phyloP scores from a whole-genome alignment of 148 eudicot genomes.

The Vaccinium darrowii region DNA sequence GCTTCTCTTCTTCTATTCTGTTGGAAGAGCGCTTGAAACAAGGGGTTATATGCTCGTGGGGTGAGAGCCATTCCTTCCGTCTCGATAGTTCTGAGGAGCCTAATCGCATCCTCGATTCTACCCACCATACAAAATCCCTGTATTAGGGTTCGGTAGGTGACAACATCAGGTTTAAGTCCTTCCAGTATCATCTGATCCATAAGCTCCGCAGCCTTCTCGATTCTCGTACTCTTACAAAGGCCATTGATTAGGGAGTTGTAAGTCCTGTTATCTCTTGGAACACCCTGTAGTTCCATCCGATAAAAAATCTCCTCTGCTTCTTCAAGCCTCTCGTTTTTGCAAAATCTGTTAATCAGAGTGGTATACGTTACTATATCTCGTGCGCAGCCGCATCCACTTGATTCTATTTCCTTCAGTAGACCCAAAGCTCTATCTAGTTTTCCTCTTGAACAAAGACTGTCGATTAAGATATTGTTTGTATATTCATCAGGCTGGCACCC shows the following conservation, averaged over 20 bases:
- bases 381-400: constrained; percentile 82
- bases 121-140: constrained; percentile 87
- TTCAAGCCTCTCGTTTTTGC: constrained; percentile 74
- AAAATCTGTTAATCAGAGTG: constrained; percentile 74
- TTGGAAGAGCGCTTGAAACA: constrained; percentile 65
- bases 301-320: constrained; percentile 91
- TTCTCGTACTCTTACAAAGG: constrained; percentile 58
- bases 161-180: constrained; percentile 83
- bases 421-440: constrained; percentile 59
- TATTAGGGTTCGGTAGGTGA: constrained; percentile 85
- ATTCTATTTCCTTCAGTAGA: constrained; percentile 82
- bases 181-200: constrained; percentile 98
- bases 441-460: constrained; percentile 63
- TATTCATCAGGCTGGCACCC: constrained; percentile 90
- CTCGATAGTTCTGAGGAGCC: constrained; percentile 74
- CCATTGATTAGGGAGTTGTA: constrained; percentile 87
- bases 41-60: constrained; percentile 83
- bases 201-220: constrained; percentile 73
- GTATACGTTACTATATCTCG: constrained; percentile 73
- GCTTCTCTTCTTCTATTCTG: constrained; percentile 63
- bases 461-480: constrained; percentile 80
- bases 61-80: constrained; percentile 75
- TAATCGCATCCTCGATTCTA: constrained; percentile 62
- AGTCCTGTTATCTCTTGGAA: constrained; percentile 64
- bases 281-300: constrained; percentile 88